Percentiles rank a stretch among this genome's conserved stretches.
Evolutionary conservation across 495 filamentous ascomycete genomes (phyloP).

Genomic region (Xanthoparmelia taractica): DNA sequence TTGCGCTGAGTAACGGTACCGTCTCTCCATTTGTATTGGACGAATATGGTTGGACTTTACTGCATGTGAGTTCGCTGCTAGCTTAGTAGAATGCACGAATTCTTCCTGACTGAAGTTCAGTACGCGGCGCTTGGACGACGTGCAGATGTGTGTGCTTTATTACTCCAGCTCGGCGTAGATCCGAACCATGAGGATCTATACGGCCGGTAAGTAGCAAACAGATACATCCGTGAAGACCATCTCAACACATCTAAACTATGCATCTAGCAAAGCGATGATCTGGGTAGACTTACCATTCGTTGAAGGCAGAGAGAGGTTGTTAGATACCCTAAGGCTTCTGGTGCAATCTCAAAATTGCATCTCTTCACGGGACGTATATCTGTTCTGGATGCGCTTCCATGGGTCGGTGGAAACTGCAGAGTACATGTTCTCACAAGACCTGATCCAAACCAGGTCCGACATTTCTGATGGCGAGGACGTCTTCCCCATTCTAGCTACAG

Average conservation of each 20-base stretch:
- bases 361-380: not conserved
- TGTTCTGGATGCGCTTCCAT: not conserved
- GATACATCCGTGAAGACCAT: not conserved
- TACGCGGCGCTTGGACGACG: not conserved
- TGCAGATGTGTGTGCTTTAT: conserved; percentile 1
- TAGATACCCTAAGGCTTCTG: not conserved
- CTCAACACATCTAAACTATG: not conserved
- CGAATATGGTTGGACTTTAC: not conserved
- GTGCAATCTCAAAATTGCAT: not conserved
- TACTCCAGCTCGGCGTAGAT: not conserved
- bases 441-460: not conserved
- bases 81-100: no score
- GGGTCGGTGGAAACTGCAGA: not conserved
- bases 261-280: not conserved
- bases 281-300: no score
- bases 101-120: not conserved
- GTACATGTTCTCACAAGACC: not conserved
- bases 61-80: not conserved
- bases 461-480: not conserved
- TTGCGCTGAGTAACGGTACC: not conserved
- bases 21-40: conserved; percentile 2
- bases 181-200: no score
- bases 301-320: not conserved
- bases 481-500: not conserved
- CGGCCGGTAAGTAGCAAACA: not conserved